Percentiles rank a stretch among this genome's conserved stretches.
Conservation (phyloP, 2,329 filamentous ascomycete genomes). For the Pseudocercospora ulei region DNA sequence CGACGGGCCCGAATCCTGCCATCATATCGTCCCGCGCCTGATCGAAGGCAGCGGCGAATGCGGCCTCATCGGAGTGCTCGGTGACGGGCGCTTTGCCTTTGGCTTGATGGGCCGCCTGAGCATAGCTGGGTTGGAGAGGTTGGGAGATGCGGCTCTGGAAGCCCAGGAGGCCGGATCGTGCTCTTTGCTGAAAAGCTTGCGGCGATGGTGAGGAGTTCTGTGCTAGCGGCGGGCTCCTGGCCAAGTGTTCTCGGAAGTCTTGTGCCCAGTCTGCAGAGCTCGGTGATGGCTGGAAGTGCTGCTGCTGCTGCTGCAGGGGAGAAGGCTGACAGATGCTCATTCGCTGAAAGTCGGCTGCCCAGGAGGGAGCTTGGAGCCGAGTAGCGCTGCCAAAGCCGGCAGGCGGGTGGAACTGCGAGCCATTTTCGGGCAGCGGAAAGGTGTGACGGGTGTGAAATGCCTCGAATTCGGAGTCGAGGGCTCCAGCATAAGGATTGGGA, state of each 20-base stretch:
- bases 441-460: conserved; percentile 51
- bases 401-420: conserved; percentile 34
- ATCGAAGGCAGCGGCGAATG: conserved; percentile 49
- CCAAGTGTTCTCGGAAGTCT: conserved; percentile 47
- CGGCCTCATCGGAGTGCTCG: conserved; percentile 46
- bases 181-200: conserved; percentile 30
- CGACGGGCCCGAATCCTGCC: conserved; percentile 22
- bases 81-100: conserved; percentile 32
- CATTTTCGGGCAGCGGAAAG: conserved; percentile 34
- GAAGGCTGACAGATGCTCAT: conserved; percentile 38
- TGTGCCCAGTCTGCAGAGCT: conserved; percentile 45
- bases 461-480: conserved; percentile 58
- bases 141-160: conserved; percentile 29
- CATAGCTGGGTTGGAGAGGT: conserved; percentile 13
- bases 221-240: conserved; percentile 31
- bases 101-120: conserved; percentile 15
- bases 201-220: conserved; percentile 27
- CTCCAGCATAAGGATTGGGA: conserved; percentile 45
- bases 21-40: conserved; percentile 39
- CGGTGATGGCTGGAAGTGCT: conserved; percentile 37
- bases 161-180: conserved; percentile 27
- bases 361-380: conserved; percentile 34
- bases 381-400: conserved; percentile 22
- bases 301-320: conserved; percentile 41
- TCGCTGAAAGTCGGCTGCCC: conserved; percentile 45